Evolutionary conservation across 768 basidiomycete genomes (phyloP), one percentile per base, ranked within the genome.

Genomic region (Exsudoporus frostii): DNA sequence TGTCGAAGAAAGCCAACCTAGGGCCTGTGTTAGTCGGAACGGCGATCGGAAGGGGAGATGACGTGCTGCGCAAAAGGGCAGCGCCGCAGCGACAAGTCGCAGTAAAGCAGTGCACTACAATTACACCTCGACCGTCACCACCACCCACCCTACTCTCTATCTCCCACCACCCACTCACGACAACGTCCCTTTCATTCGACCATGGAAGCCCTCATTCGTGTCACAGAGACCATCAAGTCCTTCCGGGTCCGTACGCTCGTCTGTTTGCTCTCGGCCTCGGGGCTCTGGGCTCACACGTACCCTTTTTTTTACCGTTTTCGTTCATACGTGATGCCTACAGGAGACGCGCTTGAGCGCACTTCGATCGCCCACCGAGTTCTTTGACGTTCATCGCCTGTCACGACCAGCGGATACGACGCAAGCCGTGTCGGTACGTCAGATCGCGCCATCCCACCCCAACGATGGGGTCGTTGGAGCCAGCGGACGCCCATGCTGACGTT

Each of bases 351-450:
- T 92, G 53, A 88, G 87, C 51, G 84, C 84, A 37, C 75, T 93
- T 57, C 81, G 91, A 53, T 75, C 86, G 1, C 82, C 84, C 6
- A 65, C 71, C 42, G 91, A 93, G 69, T 93, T 93, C 72, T 92
- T 93, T 65, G 91, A 93, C 73, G 73, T 79, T 59, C 84, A 92
- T 59, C 84, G 90, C 20, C 71, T 95, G 47, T 93, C 92, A n/a
- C 76, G 84, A 63, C 92, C 92, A 10, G 84, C 84, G 24, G 90
- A 94, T 66, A 67, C 91, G 43, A 90, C 90, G 68, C 79, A 84
- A 55, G 88, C 89, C 41, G 86, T 86, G 34, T 81, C 85, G 59
- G 89, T 89, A 56, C 64, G 85, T 73, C 27, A 39, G 5, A 30
- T 48, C 32, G 20, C n/a, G 20, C n/a, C n/a, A n/a, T n/a, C n/a